Evolutionary conservation across 2,329 filamentous ascomycete genomes (phyloP).

Genomic region (Truncatella angustata): DNA sequence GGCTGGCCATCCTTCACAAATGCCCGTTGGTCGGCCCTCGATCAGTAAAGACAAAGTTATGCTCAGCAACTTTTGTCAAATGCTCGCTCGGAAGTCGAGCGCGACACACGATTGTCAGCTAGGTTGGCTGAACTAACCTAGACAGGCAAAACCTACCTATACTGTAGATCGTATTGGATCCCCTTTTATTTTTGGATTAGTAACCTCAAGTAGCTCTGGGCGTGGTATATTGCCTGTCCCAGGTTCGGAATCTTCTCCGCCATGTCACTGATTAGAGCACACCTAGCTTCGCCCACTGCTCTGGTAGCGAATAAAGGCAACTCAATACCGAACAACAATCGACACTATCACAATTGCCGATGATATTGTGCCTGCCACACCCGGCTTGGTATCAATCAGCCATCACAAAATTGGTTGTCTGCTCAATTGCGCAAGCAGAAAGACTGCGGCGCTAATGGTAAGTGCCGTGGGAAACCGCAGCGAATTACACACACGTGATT

Average conservation of each 20-base stretch:
- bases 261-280: slow-evolving; percentile 4
- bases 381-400: neutral
- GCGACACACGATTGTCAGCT: neutral
- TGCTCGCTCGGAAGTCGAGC: slow-evolving; percentile 1
- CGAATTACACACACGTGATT: neutral
- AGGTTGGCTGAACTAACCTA: neutral
- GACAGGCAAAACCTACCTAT: neutral
- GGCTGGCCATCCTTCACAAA: neutral
- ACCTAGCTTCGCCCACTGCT: slow-evolving; percentile 6
- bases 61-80: neutral
- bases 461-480: slow-evolving; percentile 1
- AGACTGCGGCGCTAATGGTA: neutral
- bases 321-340: neutral
- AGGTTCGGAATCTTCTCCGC: slow-evolving; percentile 8
- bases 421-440: neutral
- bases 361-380: neutral
- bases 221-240: neutral
- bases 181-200: slow-evolving; percentile 9
- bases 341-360: neutral
- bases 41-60: neutral
- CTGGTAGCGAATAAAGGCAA: slow-evolving; percentile 9
- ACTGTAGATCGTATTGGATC: slow-evolving; percentile 1
- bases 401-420: neutral
- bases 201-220: neutral
- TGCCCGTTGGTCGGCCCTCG: neutral